Evolutionary conservation across 306 rosid genomes (phyloP).

Genomic region (Mimosa pudica): DNA sequence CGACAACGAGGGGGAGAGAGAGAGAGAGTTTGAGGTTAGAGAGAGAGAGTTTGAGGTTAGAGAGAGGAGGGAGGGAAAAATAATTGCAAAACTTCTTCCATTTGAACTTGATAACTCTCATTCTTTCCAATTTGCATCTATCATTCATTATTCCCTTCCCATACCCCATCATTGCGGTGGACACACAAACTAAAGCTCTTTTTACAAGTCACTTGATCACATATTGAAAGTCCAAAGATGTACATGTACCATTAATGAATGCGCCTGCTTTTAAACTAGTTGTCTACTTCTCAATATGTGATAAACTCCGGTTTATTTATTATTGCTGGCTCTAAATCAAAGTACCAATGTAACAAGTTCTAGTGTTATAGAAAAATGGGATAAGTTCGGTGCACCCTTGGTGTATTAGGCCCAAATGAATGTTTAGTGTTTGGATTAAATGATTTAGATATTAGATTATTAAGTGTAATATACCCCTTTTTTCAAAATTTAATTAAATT

Average conservation of each 20-base stretch:
- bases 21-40: too few species aligned
- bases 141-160: constrained; percentile 4
- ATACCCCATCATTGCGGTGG: constrained; percentile 19
- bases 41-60: background rate
- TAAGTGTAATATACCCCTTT: too few species aligned
- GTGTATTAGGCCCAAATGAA: too few species aligned
- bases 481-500: too few species aligned
- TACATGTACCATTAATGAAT: background rate
- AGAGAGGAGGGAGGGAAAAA: background rate
- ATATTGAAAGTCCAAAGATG: constrained; percentile 20
- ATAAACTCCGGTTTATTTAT: too few species aligned
- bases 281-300: too few species aligned
- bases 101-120: constrained; percentile 8
- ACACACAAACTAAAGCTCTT: constrained; percentile 1
- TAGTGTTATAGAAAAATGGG: too few species aligned
- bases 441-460: too few species aligned
- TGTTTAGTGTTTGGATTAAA: too few species aligned
- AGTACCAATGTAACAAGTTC: too few species aligned
- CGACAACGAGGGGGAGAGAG: constrained; percentile 31
- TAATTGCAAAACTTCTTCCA: background rate
- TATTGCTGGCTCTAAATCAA: too few species aligned
- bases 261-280: background rate
- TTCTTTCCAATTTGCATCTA: constrained; percentile 9
- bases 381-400: too few species aligned
- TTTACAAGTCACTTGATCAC: constrained; percentile 32